Conservation (phyloP, 140 eudicot species). For the Stevia rebaudiana region DNA sequence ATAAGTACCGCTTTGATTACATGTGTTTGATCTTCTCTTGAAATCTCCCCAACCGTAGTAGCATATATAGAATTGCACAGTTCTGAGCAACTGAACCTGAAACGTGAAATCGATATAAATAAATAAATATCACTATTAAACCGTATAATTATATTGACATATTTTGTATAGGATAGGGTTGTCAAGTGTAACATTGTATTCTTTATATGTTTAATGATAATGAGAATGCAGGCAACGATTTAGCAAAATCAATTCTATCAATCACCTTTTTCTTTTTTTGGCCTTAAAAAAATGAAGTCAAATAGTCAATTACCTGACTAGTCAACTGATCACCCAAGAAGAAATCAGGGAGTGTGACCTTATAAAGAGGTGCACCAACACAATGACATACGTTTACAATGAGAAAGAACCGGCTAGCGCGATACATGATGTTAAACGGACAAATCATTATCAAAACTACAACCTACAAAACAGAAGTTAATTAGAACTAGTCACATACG, state of each 20-base stretch:
- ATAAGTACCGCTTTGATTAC: constrained; percentile 27
- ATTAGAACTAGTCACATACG: background rate
- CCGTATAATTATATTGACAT: too few relatives aligned
- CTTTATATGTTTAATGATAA: too few relatives aligned
- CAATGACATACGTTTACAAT: constrained; percentile 28
- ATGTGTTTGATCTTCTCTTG: constrained; percentile 40
- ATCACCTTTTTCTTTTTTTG: too few relatives aligned
- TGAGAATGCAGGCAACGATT: too few relatives aligned
- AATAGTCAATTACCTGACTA: constrained; percentile 49
- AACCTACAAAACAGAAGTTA: constrained; percentile 22
- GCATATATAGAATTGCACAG: constrained; percentile 50
- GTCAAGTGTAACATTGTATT: too few relatives aligned
- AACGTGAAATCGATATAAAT: constrained; percentile 3
- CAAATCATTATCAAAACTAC: constrained; percentile 27
- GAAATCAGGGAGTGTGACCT: constrained; percentile 56
- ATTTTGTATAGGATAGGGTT: too few relatives aligned
- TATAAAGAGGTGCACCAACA: constrained; percentile 39
- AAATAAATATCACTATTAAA: background rate
- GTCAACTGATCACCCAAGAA: constrained; percentile 72
- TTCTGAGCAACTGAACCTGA: constrained; percentile 66
- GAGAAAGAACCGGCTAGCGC: constrained; percentile 39
- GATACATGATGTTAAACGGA: constrained; percentile 44
- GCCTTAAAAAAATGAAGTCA: too few relatives aligned
- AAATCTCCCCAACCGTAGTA: constrained; percentile 63
- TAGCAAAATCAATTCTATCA: too few relatives aligned